Evolutionary conservation across 139 green algal genomes (phyloP).

Genomic region (Spirogloea muscicola): DNA sequence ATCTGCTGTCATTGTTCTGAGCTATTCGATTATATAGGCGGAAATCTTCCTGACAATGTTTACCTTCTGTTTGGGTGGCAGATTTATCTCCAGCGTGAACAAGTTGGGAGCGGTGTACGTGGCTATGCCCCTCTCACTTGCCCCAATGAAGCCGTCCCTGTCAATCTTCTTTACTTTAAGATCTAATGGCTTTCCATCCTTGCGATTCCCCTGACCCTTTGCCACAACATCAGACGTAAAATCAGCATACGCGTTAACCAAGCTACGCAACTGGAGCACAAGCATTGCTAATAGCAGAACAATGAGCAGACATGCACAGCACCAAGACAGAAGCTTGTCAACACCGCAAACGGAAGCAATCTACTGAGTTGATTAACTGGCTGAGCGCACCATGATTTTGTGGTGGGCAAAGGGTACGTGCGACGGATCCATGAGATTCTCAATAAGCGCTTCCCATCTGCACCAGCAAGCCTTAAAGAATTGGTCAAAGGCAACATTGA

Average conservation of each 20-base stretch:
- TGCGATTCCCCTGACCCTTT: constrained; percentile 12
- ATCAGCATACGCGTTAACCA: too few relatives aligned
- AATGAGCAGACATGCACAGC: neutral
- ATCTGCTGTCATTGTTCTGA: too few relatives aligned
- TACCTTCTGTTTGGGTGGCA: constrained; percentile 2
- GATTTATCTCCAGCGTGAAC: neutral
- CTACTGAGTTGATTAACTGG: neutral
- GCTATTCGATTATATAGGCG: too few relatives aligned
- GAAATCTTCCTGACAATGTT: too few relatives aligned
- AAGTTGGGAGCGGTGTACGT: constrained; percentile 1
- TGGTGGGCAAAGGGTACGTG: constrained; percentile 59
- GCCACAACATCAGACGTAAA: too few relatives aligned
- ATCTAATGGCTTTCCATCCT: constrained; percentile 7
- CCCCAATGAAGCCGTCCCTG: neutral
- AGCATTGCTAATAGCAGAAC: neutral
- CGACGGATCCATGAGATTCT: constrained; percentile 55
- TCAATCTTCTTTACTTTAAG: constrained; percentile 15
- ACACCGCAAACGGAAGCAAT: neutral
- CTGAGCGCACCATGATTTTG: constrained; percentile 33
- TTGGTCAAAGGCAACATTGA: neutral
- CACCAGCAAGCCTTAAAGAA: neutral
- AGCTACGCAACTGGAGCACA: neutral
- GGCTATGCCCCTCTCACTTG: neutral
- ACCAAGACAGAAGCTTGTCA: neutral
- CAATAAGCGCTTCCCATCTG: constrained; percentile 54